These are phyloP conservation scores for Cenchrus purpureus DNA, from an alignment of 176 grass and related monocot genomes.

Conservation along the genomic window DNA sequence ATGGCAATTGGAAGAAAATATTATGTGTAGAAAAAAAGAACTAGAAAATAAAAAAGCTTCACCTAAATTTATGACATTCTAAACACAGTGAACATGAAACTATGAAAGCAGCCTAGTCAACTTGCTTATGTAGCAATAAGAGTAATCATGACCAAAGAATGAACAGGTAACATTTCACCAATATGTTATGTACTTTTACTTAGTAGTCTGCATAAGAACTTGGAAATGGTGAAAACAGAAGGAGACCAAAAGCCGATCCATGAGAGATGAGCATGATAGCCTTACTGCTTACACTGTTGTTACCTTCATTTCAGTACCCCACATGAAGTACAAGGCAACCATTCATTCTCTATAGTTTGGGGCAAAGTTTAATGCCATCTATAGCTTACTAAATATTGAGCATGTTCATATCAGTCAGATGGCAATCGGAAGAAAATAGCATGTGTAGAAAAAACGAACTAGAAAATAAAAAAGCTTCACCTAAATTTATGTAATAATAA, in stretches of 20 bases:
- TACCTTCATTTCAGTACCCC: slow-evolving; percentile 19
- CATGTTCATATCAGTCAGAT: background rate
- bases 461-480: background rate
- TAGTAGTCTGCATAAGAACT: background rate
- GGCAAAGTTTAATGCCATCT: background rate
- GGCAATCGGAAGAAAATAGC: background rate
- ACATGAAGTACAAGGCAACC: background rate
- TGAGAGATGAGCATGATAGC: no score
- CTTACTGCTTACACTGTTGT: background rate
- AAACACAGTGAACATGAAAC: background rate
- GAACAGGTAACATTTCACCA: background rate
- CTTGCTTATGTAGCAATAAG: background rate
- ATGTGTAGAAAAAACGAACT: background rate
- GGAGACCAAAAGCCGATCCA: no score
- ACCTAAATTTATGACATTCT: background rate
- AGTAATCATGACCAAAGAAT: background rate
- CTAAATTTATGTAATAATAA: background rate
- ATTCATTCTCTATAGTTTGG: background rate
- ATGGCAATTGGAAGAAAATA: background rate
- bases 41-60: background rate
- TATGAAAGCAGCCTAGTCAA: background rate
- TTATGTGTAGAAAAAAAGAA: background rate
- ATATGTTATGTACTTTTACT: background rate
- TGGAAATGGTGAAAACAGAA: background rate
- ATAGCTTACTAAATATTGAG: background rate